These are phyloP conservation scores for Phytophthora constricta DNA, from an alignment of 352 stramenopile genomes.

Conservation along the genomic window DNA sequence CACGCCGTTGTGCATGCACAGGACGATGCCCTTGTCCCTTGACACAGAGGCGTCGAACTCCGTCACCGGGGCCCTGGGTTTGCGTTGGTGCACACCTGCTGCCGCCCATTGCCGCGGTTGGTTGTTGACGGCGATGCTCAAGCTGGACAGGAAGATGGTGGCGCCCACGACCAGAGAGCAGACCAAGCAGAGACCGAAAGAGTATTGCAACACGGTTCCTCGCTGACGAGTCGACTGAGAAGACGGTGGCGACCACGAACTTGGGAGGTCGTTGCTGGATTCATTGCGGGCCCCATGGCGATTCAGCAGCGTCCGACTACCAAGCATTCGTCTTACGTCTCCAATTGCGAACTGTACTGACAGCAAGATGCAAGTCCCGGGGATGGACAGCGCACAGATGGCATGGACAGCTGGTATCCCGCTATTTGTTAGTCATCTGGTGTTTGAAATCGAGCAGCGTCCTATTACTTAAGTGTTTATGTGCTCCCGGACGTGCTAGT, in stretches of 20 bases:
- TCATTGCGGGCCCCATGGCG: background rate
- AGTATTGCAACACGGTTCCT: background rate
- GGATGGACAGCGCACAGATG: no score
- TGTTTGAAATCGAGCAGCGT: no score
- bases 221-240: background rate
- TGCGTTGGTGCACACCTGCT: constrained; percentile 20
- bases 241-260: background rate
- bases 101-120: constrained; percentile 14
- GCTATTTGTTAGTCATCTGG: no score
- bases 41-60: constrained; percentile 30
- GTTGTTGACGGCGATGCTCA: constrained; percentile 8
- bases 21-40: constrained; percentile 36
- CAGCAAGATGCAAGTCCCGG: no score
- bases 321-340: background rate
- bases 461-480: no score
- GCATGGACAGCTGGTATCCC: no score
- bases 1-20: constrained; percentile 37
- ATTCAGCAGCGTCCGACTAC: background rate
- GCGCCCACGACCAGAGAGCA: constrained; percentile 20
- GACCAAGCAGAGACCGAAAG: constrained; percentile 5
- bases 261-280: background rate
- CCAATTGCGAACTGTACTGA: no score
- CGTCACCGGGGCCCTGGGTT: constrained; percentile 8
- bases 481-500: no score
- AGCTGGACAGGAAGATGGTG: constrained; percentile 18